phyloP scores from a whole-genome alignment of 345 rosid species.

The Lenwebbia sp. region DNA sequence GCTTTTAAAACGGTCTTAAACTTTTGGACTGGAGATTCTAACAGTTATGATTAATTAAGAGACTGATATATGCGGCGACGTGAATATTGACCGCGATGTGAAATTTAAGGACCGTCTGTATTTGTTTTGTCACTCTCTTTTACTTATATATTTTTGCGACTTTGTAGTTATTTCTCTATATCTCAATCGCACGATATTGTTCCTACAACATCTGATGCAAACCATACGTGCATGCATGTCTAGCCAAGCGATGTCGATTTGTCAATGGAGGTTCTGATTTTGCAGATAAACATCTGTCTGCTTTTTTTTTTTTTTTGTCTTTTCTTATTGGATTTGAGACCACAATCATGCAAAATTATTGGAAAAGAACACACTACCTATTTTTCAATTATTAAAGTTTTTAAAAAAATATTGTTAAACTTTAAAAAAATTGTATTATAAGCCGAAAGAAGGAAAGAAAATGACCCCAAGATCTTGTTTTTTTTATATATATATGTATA shows the following conservation, averaged over 20 bases:
- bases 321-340: background rate
- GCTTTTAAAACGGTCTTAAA: background rate
- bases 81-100: background rate
- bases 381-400: background rate
- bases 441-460: background rate
- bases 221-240: background rate
- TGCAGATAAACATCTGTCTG: background rate
- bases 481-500: too few relatives aligned
- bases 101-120: background rate
- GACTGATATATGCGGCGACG: too few relatives aligned
- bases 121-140: background rate
- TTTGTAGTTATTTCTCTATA: background rate
- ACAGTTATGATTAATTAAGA: too few relatives aligned
- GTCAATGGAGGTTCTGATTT: background rate
- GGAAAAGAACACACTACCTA: background rate
- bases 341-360: background rate
- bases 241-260: background rate
- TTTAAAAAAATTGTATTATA: background rate
- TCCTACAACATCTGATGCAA: background rate
- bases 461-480: background rate
- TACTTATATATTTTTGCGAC: background rate
- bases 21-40: background rate
- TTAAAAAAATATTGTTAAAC: too few relatives aligned
- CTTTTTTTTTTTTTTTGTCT: background rate
- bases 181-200: background rate